Evolutionary conservation across 495 filamentous ascomycete genomes (phyloP).

Genomic region (Entonaema liquescens): DNA sequence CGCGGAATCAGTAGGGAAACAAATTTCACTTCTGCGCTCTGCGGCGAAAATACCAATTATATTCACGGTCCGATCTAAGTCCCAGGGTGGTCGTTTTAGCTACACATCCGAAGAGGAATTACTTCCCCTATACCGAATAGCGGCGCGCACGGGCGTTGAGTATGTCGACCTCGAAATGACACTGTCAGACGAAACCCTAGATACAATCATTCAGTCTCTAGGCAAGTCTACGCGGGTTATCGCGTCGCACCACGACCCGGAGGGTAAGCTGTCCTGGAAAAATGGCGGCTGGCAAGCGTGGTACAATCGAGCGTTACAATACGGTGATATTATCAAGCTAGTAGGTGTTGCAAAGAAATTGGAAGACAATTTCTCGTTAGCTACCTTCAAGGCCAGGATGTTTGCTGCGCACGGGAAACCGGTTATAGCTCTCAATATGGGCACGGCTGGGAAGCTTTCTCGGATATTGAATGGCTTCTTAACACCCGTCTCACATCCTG

Average conservation of each 20-base stretch:
- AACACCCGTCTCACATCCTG: conserved; percentile 93
- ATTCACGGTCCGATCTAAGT: conserved; percentile 87
- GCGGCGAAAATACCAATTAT: conserved; percentile 84
- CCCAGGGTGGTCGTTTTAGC: conserved; percentile 89
- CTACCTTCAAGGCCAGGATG: conserved; percentile 82
- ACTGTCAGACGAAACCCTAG: conserved; percentile 69
- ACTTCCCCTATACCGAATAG: conserved; percentile 76
- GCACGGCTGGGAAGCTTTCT: conserved; percentile 84
- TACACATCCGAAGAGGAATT: conserved; percentile 76
- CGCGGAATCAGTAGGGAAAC: conserved; percentile 79
- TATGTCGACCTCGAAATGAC: conserved; percentile 95
- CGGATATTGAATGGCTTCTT: conserved; percentile 91
- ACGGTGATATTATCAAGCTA: conserved; percentile 93
- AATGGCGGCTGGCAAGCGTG: conserved; percentile 86
- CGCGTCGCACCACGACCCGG: conserved; percentile 92
- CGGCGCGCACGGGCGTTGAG: conserved; percentile 83
- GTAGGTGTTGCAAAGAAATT: conserved; percentile 81
- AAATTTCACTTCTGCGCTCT: conserved; percentile 81
- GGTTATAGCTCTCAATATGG: conserved; percentile 97
- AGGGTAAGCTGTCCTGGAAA: conserved; percentile 80
- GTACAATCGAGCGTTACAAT: conserved; percentile 86
- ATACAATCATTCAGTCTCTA: conserved; percentile 68
- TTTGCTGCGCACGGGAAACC: conserved; percentile 74
- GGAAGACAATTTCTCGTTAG: conserved; percentile 86
- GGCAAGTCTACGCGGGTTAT: conserved; percentile 81